Evolutionary conservation across 768 basidiomycete genomes (phyloP), one percentile per base, ranked within the genome.

Genomic region (Pisolithus tinctorius): DNA sequence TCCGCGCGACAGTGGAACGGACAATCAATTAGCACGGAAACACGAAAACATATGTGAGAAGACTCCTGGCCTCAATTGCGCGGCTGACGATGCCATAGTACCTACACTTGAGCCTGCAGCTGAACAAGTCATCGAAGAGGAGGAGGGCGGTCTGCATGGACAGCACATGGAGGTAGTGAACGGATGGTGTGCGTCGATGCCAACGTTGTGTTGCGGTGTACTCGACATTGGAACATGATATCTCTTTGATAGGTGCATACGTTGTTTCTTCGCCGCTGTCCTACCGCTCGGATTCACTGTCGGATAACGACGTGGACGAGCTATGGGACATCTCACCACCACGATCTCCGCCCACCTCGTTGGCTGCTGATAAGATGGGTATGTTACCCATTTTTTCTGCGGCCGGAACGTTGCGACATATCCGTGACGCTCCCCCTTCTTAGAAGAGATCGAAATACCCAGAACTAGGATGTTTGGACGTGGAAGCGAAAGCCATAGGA

Each of bases 381-480:
- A 49, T 4, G 62, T 66, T 14, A 9, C 40, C 20, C 16, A 40
- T 20, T 7, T 36, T 5, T 4, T 27, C 23, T 14, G 38, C 40
- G 26, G 9, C 51, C 48, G 40, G 38, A 47, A n/a, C 29, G 20
- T 31, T 43, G 26, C 10, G 25, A 9, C 20, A 38, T 43, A 23
- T 23, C 40, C 25, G 34, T 47, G 30, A 59, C 47, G 16, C 4
- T 30, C 26, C 26, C 25, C 45, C 27, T 27, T 27, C 17, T 40
- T 44, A 83, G 81, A 81, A 37, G 77, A 76, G 46, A 61, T 76
- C 23, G 67, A 77, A 45, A 74, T 87, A 29, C 81, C 84, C 4
- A 74, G 81, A 6, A 64, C 68, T 10, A 71, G 72, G 48, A 73
- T 71, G 51, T 71, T n/a, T n/a, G n/a, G n/a, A n/a, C n/a, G n/a